Conservation (phyloP, 805 yeast genomes). For the Cyberlindnera bimundalis region DNA sequence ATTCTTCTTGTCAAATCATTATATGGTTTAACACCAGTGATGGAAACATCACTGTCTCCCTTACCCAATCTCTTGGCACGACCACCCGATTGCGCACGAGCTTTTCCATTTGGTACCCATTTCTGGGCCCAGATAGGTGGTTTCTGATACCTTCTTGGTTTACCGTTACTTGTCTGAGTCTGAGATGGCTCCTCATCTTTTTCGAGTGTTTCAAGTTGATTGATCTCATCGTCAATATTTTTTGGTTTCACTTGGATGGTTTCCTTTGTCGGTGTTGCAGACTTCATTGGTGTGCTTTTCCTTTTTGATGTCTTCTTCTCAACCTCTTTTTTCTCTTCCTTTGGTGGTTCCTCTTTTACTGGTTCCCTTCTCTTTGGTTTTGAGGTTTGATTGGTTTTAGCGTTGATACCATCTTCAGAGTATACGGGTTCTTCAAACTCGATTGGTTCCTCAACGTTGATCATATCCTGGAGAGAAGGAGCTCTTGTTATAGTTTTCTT, state of each 20-base stretch:
- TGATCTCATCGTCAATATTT: slow-evolving; percentile 11
- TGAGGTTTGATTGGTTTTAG: neutral
- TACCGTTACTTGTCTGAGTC: slow-evolving; percentile 21
- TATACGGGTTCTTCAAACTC: slow-evolving; percentile 16
- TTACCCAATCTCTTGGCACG: neutral
- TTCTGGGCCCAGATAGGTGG: slow-evolving; percentile 87
- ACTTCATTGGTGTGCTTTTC: neutral
- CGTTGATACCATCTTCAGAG: slow-evolving; percentile 4
- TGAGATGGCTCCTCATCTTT: slow-evolving; percentile 13
- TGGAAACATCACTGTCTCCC: slow-evolving; percentile 30
- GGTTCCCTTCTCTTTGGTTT: neutral
- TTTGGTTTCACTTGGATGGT: neutral
- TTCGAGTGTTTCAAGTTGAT: slow-evolving; percentile 19
- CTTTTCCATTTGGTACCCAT: slow-evolving; percentile 46
- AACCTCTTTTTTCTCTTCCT: neutral
- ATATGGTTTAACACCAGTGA: slow-evolving; percentile 73
- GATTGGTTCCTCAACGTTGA: slow-evolving; percentile 16
- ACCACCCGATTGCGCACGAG: neutral
- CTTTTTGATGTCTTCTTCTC: slow-evolving; percentile 1
- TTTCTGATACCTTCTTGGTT: slow-evolving; percentile 58
- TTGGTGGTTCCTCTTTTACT: slow-evolving; percentile 1
- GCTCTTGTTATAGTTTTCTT: slow-evolving; percentile 22
- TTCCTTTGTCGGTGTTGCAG: neutral
- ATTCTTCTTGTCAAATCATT: slow-evolving; percentile 79
- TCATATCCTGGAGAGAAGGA: slow-evolving; percentile 17